These are phyloP conservation scores for Fistulina hepatica DNA, from an alignment of 1,284 basidiomycete genomes.

Conservation along the genomic window DNA sequence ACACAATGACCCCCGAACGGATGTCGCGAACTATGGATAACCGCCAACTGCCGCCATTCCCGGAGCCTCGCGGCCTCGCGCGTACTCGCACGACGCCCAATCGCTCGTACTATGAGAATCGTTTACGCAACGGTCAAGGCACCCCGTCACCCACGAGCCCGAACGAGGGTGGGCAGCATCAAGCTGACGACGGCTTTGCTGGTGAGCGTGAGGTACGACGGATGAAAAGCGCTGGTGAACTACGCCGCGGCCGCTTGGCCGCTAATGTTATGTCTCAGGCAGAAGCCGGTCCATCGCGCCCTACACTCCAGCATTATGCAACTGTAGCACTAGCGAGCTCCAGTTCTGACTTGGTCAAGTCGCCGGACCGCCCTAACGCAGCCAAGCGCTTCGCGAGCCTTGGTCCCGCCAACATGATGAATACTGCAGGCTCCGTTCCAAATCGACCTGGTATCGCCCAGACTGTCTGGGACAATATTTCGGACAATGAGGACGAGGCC, in stretches of 20 bases:
- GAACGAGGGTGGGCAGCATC: constrained; percentile 30
- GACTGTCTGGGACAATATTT: constrained; percentile 37
- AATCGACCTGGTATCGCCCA: constrained; percentile 37
- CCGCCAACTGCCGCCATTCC: constrained; percentile 21
- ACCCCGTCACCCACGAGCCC: constrained; percentile 15
- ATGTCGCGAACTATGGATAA: constrained; percentile 32
- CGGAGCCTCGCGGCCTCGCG: constrained; percentile 31
- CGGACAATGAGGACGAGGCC: constrained; percentile 17
- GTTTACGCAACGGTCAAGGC: constrained; percentile 17
- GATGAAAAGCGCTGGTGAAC: constrained; percentile 82
- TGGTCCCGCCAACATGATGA: constrained; percentile 35
- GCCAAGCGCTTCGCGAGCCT: constrained; percentile 59
- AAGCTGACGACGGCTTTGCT: constrained; percentile 22
- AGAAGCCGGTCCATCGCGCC: constrained; percentile 23
- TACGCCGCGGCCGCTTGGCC: constrained; percentile 38
- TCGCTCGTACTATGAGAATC: constrained; percentile 37
- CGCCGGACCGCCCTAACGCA: constrained; percentile 27
- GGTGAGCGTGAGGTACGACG: constrained; percentile 58
- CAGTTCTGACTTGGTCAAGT: constrained; percentile 47
- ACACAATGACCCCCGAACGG: constrained; percentile 58
- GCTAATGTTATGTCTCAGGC: constrained; percentile 14
- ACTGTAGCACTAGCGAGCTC: constrained; percentile 54
- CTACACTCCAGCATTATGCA: constrained; percentile 37
- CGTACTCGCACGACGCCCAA: constrained; percentile 66
- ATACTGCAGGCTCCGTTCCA: too few relatives aligned